Base-by-base conservation (phyloP, 2,329 filamentous ascomycete species). In the Ophiocordyceps camponoti-rufipedis region DNA sequence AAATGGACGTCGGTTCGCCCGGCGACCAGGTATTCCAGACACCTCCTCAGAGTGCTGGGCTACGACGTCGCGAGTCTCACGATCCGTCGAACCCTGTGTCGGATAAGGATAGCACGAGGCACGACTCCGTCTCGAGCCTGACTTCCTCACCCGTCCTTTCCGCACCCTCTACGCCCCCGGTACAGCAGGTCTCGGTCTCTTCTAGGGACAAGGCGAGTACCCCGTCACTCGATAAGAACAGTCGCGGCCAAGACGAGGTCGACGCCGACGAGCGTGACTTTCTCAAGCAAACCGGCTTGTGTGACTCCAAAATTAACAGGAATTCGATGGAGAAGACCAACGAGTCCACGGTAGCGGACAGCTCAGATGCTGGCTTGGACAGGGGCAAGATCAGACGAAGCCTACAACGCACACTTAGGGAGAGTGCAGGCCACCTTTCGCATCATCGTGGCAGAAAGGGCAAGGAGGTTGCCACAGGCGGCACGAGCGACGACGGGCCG, bases 331-430 rank as follows among this genome's bases (percentile, higher is more conserved):
- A 63, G 49, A 61, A 52, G 56, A 57, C 48, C 54, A 65, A 55
- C 48, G 61, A 49, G 47, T 59, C 51, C 52, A 67, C 51, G 35
- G 57, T 50, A 45, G 59, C 49, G 47, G 67, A 56, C 16, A 52
- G 50, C 13, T 54, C 58, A 9, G 55, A 56, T 63, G 69, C 72
- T 31, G 73, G 69, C 44, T 62, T 68, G 41, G 78, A 82, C 41
- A 71, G 69, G 50, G 79, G 71, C 47, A 86, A 81, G 57, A 79
- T 88, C 44, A 80, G 89, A 23, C 80, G 87, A 49, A 94, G 87
- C 58, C 67, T 96, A 13, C 89, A 95, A 54, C 83, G 87, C 47
- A 94, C 88, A 12, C 72, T 96, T 47, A 78, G 91, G 51, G 89
- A 96, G 54, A 74, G 82, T 65, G 82, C 69, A 54, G 81, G 68